Conservation (phyloP, 139 green algal species). For the Pedinophyceae sp. region DNA sequence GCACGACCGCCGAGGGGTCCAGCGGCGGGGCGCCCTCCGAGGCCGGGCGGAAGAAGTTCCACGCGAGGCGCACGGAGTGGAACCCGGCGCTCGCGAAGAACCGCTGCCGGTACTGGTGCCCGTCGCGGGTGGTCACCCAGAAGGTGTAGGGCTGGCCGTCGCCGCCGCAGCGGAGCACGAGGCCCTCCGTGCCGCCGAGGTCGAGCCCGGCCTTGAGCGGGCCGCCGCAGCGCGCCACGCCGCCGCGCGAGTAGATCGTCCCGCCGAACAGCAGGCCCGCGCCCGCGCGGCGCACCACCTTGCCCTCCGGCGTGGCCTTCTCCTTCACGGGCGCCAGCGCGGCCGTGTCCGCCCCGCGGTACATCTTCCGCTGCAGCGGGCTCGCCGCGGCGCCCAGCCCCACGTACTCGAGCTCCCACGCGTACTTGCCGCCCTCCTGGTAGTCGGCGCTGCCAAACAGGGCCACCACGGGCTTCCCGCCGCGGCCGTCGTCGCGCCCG, state of each 20-base stretch:
- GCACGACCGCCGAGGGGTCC: constrained; percentile 12
- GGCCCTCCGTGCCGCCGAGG: constrained; percentile 47
- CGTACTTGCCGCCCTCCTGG: constrained; percentile 4
- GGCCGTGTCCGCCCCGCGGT: not conserved
- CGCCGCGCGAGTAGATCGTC: constrained; percentile 29
- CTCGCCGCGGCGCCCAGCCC: not conserved
- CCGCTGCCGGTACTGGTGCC: constrained; percentile 27
- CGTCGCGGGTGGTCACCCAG: constrained; percentile 29
- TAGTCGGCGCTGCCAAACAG: not conserved
- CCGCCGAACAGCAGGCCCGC: constrained; percentile 18
- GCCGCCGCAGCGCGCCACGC: constrained; percentile 36
- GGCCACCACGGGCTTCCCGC: not conserved
- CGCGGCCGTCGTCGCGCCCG: not conserved
- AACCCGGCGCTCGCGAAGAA: constrained; percentile 48
- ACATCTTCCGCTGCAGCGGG: not conserved
- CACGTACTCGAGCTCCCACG: constrained; percentile 29
- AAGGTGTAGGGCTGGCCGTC: constrained; percentile 73
- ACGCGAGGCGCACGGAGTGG: constrained; percentile 62
- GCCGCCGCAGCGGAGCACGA: constrained; percentile 53
- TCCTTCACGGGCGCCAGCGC: not conserved
- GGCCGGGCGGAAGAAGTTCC: constrained; percentile 54
- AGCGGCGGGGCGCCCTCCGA: not conserved
- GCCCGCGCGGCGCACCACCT: constrained; percentile 6
- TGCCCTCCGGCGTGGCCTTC: not conserved
- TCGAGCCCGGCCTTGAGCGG: constrained; percentile 5